Evolutionary conservation across 1,139 yeast species (phyloP).

Genomic region (Scheffersomyces insectosa): DNA sequence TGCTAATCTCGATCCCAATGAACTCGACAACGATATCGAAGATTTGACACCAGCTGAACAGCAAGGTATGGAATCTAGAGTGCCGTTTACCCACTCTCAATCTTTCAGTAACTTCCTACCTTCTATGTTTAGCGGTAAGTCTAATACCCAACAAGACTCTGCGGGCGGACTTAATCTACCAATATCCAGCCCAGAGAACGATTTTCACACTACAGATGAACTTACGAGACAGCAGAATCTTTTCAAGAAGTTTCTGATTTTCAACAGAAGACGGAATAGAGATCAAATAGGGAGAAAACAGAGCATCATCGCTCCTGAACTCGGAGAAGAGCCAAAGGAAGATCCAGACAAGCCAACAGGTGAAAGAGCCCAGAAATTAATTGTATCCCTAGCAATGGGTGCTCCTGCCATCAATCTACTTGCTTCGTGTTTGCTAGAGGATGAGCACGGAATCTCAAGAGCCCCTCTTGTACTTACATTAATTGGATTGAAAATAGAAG

Average conservation of each 20-base stretch:
- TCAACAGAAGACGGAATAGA: slow-evolving; percentile 27
- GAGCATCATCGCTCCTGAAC: slow-evolving; percentile 18
- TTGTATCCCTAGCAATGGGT: slow-evolving; percentile 69
- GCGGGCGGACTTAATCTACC: slow-evolving; percentile 4
- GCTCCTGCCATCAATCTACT: slow-evolving; percentile 77
- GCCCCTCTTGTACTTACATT: slow-evolving; percentile 81
- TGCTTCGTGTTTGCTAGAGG: slow-evolving; percentile 73
- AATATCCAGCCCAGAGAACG: background rate
- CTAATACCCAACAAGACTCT: slow-evolving; percentile 6
- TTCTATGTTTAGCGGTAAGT: slow-evolving; percentile 12
- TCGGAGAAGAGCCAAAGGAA: slow-evolving; percentile 18
- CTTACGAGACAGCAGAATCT: slow-evolving; percentile 16
- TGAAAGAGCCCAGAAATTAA: slow-evolving; percentile 61
- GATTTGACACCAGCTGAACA: background rate
- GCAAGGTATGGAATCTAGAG: slow-evolving; percentile 1
- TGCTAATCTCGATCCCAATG: slow-evolving; percentile 6
- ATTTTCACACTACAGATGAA: slow-evolving; percentile 10
- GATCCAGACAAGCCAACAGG: slow-evolving; percentile 34
- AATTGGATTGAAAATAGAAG: slow-evolving; percentile 65
- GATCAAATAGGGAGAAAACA: slow-evolving; percentile 21
- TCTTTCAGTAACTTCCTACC: slow-evolving; percentile 15
- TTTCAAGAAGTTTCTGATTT: slow-evolving; percentile 25
- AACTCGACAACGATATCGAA: slow-evolving; percentile 2
- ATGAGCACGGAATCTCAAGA: slow-evolving; percentile 74
- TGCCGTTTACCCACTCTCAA: slow-evolving; percentile 6